Conservation (phyloP, 1,139 yeast genomes). For the Meyerozyma elateridarum region DNA sequence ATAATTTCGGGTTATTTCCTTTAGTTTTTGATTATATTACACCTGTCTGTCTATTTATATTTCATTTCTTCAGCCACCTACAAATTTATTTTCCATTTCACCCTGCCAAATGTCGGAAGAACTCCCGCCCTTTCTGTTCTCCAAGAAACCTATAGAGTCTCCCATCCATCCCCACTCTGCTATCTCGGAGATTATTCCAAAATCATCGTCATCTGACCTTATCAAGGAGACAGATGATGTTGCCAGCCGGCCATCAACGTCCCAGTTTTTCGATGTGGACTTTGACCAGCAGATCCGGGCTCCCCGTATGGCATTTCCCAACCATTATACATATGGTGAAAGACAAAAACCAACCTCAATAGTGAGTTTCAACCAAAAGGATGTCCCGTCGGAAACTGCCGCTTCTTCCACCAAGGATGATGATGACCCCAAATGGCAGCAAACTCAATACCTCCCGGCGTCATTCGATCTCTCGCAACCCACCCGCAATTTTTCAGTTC, state of each 20-base stretch:
- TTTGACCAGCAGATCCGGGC: conserved; percentile 44
- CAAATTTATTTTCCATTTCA: neutral
- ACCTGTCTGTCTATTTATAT: neutral
- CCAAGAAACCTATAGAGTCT: conserved; percentile 31
- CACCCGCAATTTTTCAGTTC: conserved; percentile 25
- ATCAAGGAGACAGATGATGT: too few species aligned
- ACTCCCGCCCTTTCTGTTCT: conserved; percentile 35
- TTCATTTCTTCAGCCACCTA: too few species aligned
- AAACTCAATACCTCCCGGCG: conserved; percentile 33
- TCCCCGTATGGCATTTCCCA: conserved; percentile 34
- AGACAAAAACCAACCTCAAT: conserved; percentile 1
- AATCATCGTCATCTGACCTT: conserved; percentile 6
- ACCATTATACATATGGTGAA: conserved; percentile 21
- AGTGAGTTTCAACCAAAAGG: neutral
- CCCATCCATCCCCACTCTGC: conserved; percentile 22
- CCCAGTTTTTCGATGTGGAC: conserved; percentile 24
- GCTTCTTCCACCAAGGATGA: conserved; percentile 2
- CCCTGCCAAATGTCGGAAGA: conserved; percentile 7
- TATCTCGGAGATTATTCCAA: conserved; percentile 30
- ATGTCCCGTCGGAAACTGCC: neutral
- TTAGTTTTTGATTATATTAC: neutral
- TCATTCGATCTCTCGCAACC: conserved; percentile 36
- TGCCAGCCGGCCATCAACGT: conserved; percentile 5
- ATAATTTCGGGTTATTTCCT: too few species aligned
- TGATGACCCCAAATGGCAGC: conserved; percentile 4